These are phyloP conservation scores for Myxozyma udenii DNA, from an alignment of 805 yeast species.

Conservation along the genomic window DNA sequence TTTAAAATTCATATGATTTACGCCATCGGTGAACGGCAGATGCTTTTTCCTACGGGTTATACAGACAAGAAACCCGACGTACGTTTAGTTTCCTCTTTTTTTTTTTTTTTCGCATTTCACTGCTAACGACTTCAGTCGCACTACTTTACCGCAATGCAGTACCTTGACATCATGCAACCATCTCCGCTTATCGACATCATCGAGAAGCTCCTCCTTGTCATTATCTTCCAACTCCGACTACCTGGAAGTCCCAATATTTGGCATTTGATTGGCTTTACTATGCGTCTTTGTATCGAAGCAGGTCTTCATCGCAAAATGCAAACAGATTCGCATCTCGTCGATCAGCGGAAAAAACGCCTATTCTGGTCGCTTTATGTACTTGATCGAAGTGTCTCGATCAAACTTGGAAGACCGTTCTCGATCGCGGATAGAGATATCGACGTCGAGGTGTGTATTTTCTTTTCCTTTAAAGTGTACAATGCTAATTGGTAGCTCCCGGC, in stretches of 20 bases:
- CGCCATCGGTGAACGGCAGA: constrained; percentile 27
- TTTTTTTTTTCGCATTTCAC: neutral
- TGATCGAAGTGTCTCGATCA: constrained; percentile 24
- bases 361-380: constrained; percentile 27
- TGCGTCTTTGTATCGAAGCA: constrained; percentile 27
- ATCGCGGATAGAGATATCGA: constrained; percentile 29
- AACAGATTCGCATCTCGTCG: constrained; percentile 17
- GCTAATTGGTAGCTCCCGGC: constrained; percentile 19
- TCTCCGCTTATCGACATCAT: constrained; percentile 24
- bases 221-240: constrained; percentile 25
- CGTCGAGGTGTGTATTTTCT: constrained; percentile 15
- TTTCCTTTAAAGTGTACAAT: neutral
- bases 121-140: constrained; percentile 11
- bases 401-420: constrained; percentile 27
- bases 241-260: constrained; percentile 29
- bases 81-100: neutral
- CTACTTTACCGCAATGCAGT: constrained; percentile 20
- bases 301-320: constrained; percentile 24
- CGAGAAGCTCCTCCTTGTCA: constrained; percentile 21
- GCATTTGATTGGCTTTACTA: constrained; percentile 27
- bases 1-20: constrained; percentile 27
- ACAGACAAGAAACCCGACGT: constrained; percentile 23
- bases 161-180: constrained; percentile 21
- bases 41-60: constrained; percentile 22
- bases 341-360: constrained; percentile 18